Conservation (phyloP, 2,329 filamentous ascomycete species). For the Emergomyces orientalis region DNA sequence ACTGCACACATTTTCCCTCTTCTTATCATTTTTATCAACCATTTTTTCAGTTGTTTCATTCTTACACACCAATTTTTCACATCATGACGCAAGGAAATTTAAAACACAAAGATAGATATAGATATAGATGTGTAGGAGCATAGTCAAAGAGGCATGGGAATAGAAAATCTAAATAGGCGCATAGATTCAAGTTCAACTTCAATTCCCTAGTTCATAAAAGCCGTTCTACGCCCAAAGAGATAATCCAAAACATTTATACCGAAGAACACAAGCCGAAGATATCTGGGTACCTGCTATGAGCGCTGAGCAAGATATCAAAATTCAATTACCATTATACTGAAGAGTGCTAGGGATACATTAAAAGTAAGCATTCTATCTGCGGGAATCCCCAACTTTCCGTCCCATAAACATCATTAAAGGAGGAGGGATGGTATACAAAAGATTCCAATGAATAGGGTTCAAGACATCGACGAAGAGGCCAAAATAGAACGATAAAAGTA, state of each 20-base stretch:
- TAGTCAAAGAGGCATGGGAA: neutral
- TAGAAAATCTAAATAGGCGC: neutral
- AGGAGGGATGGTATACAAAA: neutral
- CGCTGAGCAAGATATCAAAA: no score
- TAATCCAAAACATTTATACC: neutral
- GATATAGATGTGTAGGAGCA: conserved; percentile 3
- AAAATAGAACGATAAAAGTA: neutral
- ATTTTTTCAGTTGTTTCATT: neutral
- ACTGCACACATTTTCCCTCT: neutral
- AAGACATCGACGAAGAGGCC: neutral
- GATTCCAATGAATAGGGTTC: neutral
- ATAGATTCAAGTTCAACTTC: neutral
- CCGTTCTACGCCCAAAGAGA: neutral
- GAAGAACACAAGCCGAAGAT: neutral
- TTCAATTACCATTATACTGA: neutral
- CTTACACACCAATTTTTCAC: neutral
- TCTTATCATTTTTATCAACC: neutral
- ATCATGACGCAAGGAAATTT: neutral
- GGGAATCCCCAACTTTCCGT: neutral
- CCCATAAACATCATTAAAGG: neutral
- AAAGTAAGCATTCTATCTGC: no score
- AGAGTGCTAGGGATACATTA: neutral
- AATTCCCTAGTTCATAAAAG: neutral
- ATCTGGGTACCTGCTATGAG: neutral
- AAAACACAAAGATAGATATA: neutral